Evolutionary conservation across 371 early-diverging fungal species (phyloP).

Genomic region (Mortierella sp.): DNA sequence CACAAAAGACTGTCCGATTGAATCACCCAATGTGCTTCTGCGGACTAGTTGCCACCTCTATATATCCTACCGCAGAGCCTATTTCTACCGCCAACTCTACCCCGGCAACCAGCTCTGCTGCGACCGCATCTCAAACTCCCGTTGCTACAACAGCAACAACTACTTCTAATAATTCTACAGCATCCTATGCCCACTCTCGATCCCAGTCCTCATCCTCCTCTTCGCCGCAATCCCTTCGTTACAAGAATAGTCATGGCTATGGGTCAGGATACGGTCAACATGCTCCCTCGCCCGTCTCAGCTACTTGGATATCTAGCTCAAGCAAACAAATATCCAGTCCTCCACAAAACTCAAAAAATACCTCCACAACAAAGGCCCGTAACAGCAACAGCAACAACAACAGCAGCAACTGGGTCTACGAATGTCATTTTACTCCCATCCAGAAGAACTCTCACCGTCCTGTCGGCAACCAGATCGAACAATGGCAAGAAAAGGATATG

Average conservation of each 20-base stretch:
- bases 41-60: conserved; percentile 5
- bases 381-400: background rate
- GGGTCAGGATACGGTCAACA: background rate
- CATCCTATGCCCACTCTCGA: too few species aligned
- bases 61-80: conserved; percentile 1
- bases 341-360: background rate
- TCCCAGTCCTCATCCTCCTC: background rate
- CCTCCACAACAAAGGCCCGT: background rate
- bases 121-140: too few species aligned
- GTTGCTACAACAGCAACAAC: too few species aligned
- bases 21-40: conserved; percentile 21
- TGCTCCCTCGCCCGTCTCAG: too few species aligned
- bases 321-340: background rate
- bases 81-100: too few species aligned
- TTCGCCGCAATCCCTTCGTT: background rate
- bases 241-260: too few species aligned
- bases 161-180: too few species aligned
- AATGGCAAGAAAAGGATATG: background rate
- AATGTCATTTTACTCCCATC: conserved; percentile 13
- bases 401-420: conserved; percentile 13
- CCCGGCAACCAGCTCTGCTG: too few species aligned
- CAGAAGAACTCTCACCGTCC: background rate
- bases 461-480: background rate
- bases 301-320: background rate
- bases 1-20: background rate